Base-by-base conservation (phyloP, 108 stramenopile species). In the Aureococcus anophagefferens region DNA sequence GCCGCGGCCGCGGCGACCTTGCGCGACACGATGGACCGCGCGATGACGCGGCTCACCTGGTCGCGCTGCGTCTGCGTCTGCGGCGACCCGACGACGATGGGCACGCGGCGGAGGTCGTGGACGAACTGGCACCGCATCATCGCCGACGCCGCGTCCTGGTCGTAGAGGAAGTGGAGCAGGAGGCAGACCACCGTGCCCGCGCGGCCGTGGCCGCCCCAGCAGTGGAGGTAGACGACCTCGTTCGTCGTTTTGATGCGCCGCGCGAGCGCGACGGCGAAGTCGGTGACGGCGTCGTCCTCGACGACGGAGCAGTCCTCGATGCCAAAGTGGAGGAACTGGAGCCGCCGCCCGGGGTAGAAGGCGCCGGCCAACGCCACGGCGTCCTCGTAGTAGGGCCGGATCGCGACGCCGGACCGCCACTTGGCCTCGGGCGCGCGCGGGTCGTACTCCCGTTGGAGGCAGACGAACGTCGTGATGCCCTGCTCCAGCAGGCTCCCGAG, bases 181-280 rank as follows among this genome's bases (percentile, higher is more conserved):
- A 87, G 76, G 63, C 78, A 85, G 4, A 82, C 79, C 28, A 85
- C 79, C 0, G 85, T 85, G 0, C 86, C 86, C 33, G 86, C 82
- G 68, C 86, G 84, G 18, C 86, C 86, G 74, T 87, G 86, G 31
- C 86, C 86, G 15, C 84, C 86, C 83, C 83, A 84, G 75, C 83
- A 84, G 71, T 87, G 86, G 25, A 87, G 62, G 65, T 87, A 87
- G 15, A 85, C 33, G 28, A 79, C 76, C 65, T 87, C 80, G 18
- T 84, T 82, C 21, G 68, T 21, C 21, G 35, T 35, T 0, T 64
- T 74, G 0, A 87, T 30, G 15, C 82, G 65, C 34, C 32, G 31
- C n/a, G 75, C 77, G 32, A 87, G 70, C 37, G 79, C 32, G 14
- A 46, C 17, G 29, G 83, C 80, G 0, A 87, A 74, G 18, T 21